A percentile compares a stretch with the other conserved stretches of the same genome.
Evolutionary conservation across 305 asterid genomes (phyloP).

Genomic region (Fraxinus sp.): DNA sequence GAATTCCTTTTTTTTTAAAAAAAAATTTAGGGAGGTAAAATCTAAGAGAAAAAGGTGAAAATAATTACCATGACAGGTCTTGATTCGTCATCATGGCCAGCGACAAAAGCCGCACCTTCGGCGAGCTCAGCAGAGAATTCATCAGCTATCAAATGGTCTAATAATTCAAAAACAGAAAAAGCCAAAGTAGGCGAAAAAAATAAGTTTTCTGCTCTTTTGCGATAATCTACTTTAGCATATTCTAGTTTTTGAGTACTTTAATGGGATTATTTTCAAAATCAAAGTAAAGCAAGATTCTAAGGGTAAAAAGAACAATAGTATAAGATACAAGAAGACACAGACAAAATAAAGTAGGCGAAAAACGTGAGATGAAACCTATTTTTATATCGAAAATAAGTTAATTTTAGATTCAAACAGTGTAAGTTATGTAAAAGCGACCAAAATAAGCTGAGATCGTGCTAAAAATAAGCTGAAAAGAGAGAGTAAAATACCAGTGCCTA

Average conservation of each 20-base stretch:
- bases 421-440: background rate
- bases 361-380: background rate
- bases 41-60: background rate
- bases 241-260: constrained; percentile 11
- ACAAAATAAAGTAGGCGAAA: constrained; percentile 16
- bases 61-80: constrained; percentile 76
- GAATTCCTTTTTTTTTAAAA: background rate
- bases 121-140: constrained; percentile 91
- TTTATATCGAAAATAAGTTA: constrained; percentile 9
- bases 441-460: background rate
- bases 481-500: constrained; percentile 58
- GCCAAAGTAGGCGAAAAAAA: constrained; percentile 24
- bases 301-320: constrained; percentile 31
- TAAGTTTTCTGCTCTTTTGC: background rate
- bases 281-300: constrained; percentile 38
- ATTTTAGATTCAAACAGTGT: background rate
- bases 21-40: background rate
- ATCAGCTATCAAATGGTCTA: constrained; percentile 85
- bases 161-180: constrained; percentile 24
- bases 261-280: constrained; percentile 18
- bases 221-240: background rate
- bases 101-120: constrained; percentile 87
- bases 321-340: constrained; percentile 21
- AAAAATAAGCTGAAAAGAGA: background rate
- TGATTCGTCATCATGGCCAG: constrained; percentile 83